These are phyloP conservation scores for Magnusiomyces tetraspermus DNA, from an alignment of 1,139 yeast genomes.

Conservation along the genomic window DNA sequence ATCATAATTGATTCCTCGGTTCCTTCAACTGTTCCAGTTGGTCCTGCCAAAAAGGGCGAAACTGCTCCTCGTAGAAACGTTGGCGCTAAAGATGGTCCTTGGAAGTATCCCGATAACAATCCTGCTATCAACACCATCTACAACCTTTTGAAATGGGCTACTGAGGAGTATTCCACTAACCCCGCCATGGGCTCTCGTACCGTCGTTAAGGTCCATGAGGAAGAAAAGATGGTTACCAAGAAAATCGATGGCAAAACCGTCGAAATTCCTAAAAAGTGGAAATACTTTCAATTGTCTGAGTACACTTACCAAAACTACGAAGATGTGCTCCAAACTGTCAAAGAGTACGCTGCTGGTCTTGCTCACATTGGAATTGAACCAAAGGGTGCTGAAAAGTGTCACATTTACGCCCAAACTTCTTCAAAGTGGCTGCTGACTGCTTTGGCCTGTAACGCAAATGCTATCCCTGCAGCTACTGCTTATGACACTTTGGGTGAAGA, in stretches of 20 bases:
- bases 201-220: conserved; percentile 61
- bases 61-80: conserved; percentile 83
- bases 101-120: conserved; percentile 29
- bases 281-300: conserved; percentile 65
- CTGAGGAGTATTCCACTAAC: conserved; percentile 44
- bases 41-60: conserved; percentile 75
- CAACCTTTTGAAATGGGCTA: conserved; percentile 60
- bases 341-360: conserved; percentile 65
- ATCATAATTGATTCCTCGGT: background rate
- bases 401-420: conserved; percentile 76
- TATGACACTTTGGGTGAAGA: conserved; percentile 92
- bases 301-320: conserved; percentile 59
- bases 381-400: conserved; percentile 51
- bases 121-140: conserved; percentile 47
- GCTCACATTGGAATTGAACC: conserved; percentile 66
- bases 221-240: conserved; percentile 66
- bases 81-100: conserved; percentile 44
- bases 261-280: conserved; percentile 78
- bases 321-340: conserved; percentile 44
- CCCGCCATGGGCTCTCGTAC: conserved; percentile 77
- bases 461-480: conserved; percentile 87
- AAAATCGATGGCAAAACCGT: conserved; percentile 65
- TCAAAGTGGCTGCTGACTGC: conserved; percentile 87
- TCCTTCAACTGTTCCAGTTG: conserved; percentile 48
- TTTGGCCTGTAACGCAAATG: conserved; percentile 65